A percentile compares a stretch with the other conserved stretches of the same genome.
Conservation (phyloP, 129 eudicot genomes). For the Artemisia tridentata region DNA sequence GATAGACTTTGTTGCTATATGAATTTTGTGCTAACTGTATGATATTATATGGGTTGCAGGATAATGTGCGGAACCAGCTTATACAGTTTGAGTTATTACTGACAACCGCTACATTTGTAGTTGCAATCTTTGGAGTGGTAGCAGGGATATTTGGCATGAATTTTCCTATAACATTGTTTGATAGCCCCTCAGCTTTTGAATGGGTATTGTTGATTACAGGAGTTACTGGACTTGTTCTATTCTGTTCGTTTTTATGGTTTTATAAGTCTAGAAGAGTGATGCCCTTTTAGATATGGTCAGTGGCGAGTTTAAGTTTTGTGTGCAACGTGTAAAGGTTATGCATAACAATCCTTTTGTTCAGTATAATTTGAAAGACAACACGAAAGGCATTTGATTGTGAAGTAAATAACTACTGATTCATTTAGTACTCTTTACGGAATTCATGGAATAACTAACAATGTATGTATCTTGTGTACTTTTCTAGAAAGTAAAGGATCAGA, state of each 20-base stretch:
- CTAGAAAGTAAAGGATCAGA: no score
- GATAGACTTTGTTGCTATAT: background rate
- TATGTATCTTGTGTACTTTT: no score
- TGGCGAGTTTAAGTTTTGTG: background rate
- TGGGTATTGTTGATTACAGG: conserved; percentile 84
- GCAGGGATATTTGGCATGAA: conserved; percentile 98
- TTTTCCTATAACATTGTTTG: conserved; percentile 57
- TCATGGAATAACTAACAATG: no score
- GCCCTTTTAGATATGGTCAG: conserved; percentile 53
- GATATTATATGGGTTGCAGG: conserved; percentile 45
- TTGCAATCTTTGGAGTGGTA: conserved; percentile 91
- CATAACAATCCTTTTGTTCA: background rate
- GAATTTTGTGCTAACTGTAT: background rate
- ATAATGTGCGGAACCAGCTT: conserved; percentile 88
- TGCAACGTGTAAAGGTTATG: conserved; percentile 3
- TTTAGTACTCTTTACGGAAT: no score
- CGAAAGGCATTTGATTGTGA: no score
- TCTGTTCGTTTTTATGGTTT: conserved; percentile 66
- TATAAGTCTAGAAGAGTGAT: conserved; percentile 71
- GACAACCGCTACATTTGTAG: conserved; percentile 91
- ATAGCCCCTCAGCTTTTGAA: conserved; percentile 58
- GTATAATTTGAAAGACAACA: background rate
- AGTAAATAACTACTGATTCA: no score
- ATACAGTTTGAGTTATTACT: conserved; percentile 85
- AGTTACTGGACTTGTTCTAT: conserved; percentile 51